Conservation (phyloP, 2,329 filamentous ascomycete genomes). For the Curvularia lunata region DNA sequence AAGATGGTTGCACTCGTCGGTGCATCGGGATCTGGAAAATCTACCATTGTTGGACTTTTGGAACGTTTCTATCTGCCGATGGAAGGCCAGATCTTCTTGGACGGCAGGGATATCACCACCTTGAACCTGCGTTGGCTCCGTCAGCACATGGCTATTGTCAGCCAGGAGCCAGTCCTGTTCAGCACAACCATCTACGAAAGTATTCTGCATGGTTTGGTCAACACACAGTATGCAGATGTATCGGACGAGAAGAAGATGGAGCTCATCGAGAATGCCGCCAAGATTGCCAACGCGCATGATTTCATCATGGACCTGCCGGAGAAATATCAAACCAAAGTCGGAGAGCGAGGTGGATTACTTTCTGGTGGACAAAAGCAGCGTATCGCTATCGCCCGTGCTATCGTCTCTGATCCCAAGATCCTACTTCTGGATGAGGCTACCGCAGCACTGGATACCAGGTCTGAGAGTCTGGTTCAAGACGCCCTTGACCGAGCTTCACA, state of each 20-base stretch:
- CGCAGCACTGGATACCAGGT: slow-evolving; percentile 90
- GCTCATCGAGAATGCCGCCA: slow-evolving; percentile 79
- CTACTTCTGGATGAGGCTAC: slow-evolving; percentile 95
- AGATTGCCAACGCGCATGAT: slow-evolving; percentile 91
- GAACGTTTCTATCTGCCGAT: slow-evolving; percentile 95
- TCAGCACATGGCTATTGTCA: slow-evolving; percentile 89
- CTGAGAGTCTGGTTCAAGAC: slow-evolving; percentile 91
- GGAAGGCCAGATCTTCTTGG: slow-evolving; percentile 76
- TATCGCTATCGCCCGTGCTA: slow-evolving; percentile 89
- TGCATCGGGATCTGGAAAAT: slow-evolving; percentile 92
- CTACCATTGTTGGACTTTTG: slow-evolving; percentile 89
- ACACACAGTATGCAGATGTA: slow-evolving; percentile 73
- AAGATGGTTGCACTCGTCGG: slow-evolving; percentile 94
- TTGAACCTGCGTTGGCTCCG: slow-evolving; percentile 91
- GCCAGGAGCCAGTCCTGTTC: slow-evolving; percentile 91
- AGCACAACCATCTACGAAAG: slow-evolving; percentile 88
- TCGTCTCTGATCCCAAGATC: slow-evolving; percentile 90
- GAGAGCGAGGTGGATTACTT: slow-evolving; percentile 88
- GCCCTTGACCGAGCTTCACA: slow-evolving; percentile 85
- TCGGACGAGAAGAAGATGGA: slow-evolving; percentile 71
- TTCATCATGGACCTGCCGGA: slow-evolving; percentile 85
- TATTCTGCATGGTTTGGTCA: slow-evolving; percentile 88
- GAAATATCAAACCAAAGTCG: slow-evolving; percentile 92
- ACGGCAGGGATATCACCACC: slow-evolving; percentile 79
- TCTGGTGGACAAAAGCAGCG: slow-evolving; percentile 97